Conservation (phyloP, 305 asterid species). For the Coffea humblotiana region DNA sequence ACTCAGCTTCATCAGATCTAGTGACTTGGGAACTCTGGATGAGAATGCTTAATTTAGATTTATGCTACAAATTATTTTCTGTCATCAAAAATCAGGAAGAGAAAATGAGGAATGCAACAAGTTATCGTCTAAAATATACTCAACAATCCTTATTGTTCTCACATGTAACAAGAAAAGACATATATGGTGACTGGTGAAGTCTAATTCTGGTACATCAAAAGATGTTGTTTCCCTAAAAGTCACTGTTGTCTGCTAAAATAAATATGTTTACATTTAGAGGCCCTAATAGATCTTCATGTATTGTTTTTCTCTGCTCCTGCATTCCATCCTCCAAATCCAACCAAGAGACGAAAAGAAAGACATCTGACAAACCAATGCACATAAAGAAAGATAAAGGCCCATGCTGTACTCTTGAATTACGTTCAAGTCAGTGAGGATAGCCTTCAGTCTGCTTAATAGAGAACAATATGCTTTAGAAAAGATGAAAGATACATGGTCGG, state of each 20-base stretch:
- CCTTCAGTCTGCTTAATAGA: neutral
- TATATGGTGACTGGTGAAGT: neutral
- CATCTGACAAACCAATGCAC: neutral
- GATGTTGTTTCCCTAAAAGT: neutral
- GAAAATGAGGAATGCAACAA: neutral
- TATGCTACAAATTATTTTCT: neutral
- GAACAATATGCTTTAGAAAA: neutral
- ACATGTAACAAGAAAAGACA: neutral
- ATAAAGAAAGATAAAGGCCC: neutral
- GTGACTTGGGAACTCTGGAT: neutral
- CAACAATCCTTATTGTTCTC: neutral
- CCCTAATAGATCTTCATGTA: neutral
- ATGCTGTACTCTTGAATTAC: neutral
- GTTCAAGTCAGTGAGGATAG: slow-evolving; percentile 1
- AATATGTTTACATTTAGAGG: neutral
- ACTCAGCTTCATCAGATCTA: neutral
- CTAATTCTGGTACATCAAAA: neutral
- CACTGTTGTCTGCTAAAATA: neutral
- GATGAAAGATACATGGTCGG: no score
- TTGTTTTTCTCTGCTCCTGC: neutral
- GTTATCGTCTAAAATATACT: neutral
- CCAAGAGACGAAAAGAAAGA: neutral
- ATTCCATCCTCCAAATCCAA: neutral
- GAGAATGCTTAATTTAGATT: neutral
- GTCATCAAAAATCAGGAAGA: neutral